phyloP scores from a whole-genome alignment of 2,329 filamentous ascomycete genomes.

The Berkeleyomyces rouxiae region DNA sequence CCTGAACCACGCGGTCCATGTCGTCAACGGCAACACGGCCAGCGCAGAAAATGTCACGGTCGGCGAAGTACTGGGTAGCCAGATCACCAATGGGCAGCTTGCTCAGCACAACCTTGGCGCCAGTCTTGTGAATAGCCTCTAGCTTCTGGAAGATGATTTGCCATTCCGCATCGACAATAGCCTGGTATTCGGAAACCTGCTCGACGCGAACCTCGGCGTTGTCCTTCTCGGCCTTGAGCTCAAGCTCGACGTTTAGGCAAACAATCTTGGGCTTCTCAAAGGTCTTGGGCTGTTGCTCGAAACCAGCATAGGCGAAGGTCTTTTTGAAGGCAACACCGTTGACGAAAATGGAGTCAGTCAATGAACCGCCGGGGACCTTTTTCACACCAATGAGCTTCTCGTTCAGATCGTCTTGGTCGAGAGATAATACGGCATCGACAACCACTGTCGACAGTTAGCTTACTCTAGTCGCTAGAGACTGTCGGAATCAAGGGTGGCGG shows the following conservation, averaged over 20 bases:
- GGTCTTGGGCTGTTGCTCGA: conserved; percentile 95
- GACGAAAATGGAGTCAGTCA: conserved; percentile 92
- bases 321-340: conserved; percentile 99
- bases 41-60: conserved; percentile 95
- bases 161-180: conserved; percentile 98
- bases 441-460: conserved; percentile 49
- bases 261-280: conserved; percentile 93
- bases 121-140: conserved; percentile 82
- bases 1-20: conserved; percentile 89
- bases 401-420: conserved; percentile 94
- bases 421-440: conserved; percentile 83
- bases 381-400: conserved; percentile 97
- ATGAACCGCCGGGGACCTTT: conserved; percentile 89
- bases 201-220: conserved; percentile 97
- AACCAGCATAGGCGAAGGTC: conserved; percentile 97
- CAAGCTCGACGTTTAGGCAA: conserved; percentile 92
- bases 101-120: conserved; percentile 91
- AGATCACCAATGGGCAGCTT: conserved; percentile 95
- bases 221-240: conserved; percentile 98
- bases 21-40: conserved; percentile 83
- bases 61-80: conserved; percentile 94
- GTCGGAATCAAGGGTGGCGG: neutral
- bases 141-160: conserved; percentile 99
- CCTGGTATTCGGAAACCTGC: conserved; percentile 97
- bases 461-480: neutral